These are phyloP conservation scores for Cocos nucifera DNA, from an alignment of 176 grass and related monocot genomes.

Conservation along the genomic window DNA sequence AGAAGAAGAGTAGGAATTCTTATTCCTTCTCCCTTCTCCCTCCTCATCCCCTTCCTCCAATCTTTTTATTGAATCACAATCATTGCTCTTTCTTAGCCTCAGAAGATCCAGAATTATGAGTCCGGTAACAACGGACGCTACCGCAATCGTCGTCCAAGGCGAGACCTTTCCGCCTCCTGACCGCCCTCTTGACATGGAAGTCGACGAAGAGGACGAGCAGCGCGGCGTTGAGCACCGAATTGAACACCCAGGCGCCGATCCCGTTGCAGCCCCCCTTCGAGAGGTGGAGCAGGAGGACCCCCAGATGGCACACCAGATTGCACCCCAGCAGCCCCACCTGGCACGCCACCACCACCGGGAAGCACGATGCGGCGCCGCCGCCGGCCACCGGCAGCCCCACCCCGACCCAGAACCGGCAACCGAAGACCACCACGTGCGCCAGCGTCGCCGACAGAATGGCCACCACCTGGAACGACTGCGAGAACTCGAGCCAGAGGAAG, in stretches of 20 bases:
- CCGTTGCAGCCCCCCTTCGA: slow-evolving; percentile 71
- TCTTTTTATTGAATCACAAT: no score
- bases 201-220: slow-evolving; percentile 71
- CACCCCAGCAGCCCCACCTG: slow-evolving; percentile 49
- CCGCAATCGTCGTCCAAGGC: slow-evolving; percentile 22
- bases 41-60: no score
- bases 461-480: slow-evolving; percentile 93
- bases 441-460: slow-evolving; percentile 77
- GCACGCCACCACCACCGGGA: slow-evolving; percentile 41
- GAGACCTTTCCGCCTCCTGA: slow-evolving; percentile 26
- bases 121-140: not conserved
- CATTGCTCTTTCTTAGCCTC: no score
- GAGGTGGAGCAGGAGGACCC: slow-evolving; percentile 73
- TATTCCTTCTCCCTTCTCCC: no score
- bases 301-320: slow-evolving; percentile 75
- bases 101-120: no score
- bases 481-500: slow-evolving; percentile 98
- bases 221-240: slow-evolving; percentile 55
- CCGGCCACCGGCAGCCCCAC: slow-evolving; percentile 42
- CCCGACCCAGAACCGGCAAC: slow-evolving; percentile 56
- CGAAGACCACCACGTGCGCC: slow-evolving; percentile 59
- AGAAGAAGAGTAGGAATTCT: no score
- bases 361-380: not conserved
- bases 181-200: slow-evolving; percentile 32
- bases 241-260: slow-evolving; percentile 78